These are phyloP conservation scores for Penicillium roqueforti DNA, from an alignment of 495 filamentous ascomycete genomes.

Conservation along the genomic window DNA sequence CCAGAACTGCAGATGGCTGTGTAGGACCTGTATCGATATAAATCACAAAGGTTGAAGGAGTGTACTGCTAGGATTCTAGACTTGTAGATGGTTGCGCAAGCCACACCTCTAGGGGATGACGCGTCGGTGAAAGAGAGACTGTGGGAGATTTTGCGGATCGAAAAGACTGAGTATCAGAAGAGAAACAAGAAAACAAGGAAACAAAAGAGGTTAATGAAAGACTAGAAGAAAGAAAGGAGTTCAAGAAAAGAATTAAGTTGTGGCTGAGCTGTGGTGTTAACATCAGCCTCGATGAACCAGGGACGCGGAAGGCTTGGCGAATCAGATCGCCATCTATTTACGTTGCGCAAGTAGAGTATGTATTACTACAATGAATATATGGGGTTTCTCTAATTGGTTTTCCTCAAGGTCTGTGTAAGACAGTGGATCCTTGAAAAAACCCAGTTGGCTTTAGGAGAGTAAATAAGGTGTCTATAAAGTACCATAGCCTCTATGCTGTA, in stretches of 20 bases:
- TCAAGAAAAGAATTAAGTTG: slow-evolving; percentile 7
- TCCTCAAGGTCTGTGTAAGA: not conserved
- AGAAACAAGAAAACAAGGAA: slow-evolving; percentile 1
- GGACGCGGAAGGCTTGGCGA: slow-evolving; percentile 18
- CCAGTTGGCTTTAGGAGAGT: not conserved
- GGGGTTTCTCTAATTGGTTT: no score
- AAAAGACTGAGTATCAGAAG: slow-evolving; percentile 2
- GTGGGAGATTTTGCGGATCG: not conserved
- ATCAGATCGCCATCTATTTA: no score
- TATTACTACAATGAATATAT: no score
- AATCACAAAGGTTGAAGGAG: slow-evolving; percentile 6
- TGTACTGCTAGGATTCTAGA: slow-evolving; percentile 5
- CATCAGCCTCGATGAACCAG: slow-evolving; percentile 9
- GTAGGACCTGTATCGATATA: not conserved
- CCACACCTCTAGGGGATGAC: slow-evolving; percentile 21
- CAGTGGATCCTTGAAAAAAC: not conserved
- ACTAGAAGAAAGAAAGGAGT: slow-evolving; percentile 8
- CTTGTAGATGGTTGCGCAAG: slow-evolving; percentile 1
- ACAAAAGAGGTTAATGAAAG: slow-evolving; percentile 14
- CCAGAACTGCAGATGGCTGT: not conserved
- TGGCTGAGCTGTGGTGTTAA: slow-evolving; percentile 25
- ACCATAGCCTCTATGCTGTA: not conserved
- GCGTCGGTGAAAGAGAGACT: slow-evolving; percentile 7
- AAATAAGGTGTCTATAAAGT: not conserved
- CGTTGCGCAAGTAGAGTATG: no score